Conservation (phyloP, 352 stramenopile genomes). For the Phytophthora constricta region DNA sequence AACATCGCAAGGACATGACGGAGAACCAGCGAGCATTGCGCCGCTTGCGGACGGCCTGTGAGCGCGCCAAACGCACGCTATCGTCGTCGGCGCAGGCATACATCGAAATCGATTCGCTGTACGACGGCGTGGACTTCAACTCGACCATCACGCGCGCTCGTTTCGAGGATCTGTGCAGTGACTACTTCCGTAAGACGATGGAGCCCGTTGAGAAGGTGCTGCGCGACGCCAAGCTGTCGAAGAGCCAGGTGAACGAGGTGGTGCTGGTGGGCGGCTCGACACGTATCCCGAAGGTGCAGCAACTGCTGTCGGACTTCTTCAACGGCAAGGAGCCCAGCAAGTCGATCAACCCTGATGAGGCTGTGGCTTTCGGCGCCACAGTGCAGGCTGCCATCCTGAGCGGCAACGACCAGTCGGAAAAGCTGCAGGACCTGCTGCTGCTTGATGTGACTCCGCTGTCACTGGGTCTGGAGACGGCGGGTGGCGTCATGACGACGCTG, state of each 20-base stretch:
- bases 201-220: not conserved
- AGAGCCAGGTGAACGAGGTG: not conserved
- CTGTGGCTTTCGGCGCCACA: not conserved
- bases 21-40: not conserved
- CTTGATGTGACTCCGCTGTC: not conserved
- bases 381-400: not conserved
- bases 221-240: not conserved
- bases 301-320: not conserved
- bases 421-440: not conserved
- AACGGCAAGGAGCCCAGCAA: not conserved
- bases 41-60: not conserved
- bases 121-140: not conserved
- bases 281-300: not conserved
- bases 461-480: not conserved
- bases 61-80: not conserved
- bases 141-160: not conserved
- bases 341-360: not conserved
- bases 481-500: not conserved
- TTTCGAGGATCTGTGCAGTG: not conserved
- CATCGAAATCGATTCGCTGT: not conserved
- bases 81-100: not conserved
- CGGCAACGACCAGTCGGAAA: not conserved
- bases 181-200: not conserved
- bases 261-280: not conserved
- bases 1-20: not conserved